A percentile compares a stretch with the other conserved stretches of the same genome.
phyloP scores from a whole-genome alignment of 2,329 filamentous ascomycete species.

The Xylariaceae sp. region DNA sequence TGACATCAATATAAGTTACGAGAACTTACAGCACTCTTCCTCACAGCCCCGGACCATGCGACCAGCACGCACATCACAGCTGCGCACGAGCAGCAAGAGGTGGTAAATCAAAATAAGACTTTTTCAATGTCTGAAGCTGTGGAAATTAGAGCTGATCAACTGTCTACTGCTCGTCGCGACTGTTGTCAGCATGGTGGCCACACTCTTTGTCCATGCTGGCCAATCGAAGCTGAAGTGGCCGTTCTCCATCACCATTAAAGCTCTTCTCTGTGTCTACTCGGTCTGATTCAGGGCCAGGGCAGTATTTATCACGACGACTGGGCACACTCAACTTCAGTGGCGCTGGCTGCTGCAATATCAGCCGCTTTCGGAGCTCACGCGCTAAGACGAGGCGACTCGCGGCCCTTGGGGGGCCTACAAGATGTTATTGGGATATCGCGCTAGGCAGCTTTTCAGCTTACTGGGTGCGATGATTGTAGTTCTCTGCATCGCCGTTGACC shows the following conservation, averaged over 20 bases:
- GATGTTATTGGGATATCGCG: not conserved
- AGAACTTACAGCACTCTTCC: too few species aligned
- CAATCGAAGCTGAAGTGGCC: constrained; percentile 11
- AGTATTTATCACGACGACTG: constrained; percentile 2
- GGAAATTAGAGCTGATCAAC: too few species aligned
- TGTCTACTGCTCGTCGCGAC: too few species aligned
- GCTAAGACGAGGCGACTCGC: constrained; percentile 5
- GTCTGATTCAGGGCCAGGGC: constrained; percentile 8
- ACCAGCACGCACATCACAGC: too few species aligned
- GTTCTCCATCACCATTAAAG: constrained; percentile 12
- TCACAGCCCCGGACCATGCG: too few species aligned
- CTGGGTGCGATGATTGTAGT: not conserved
- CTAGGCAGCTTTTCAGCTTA: not conserved
- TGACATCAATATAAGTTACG: too few species aligned
- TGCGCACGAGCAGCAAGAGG: too few species aligned
- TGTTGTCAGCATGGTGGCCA: constrained; percentile 12
- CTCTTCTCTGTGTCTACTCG: constrained; percentile 11
- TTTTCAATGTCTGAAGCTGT: too few species aligned
- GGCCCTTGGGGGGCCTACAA: constrained; percentile 6
- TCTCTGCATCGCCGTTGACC: constrained; percentile 1
- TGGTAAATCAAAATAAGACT: too few species aligned
- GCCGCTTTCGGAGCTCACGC: constrained; percentile 3
- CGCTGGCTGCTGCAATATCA: constrained; percentile 7
- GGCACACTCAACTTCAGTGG: constrained; percentile 12
- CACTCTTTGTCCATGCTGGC: constrained; percentile 10